phyloP scores from a whole-genome alignment of 1,284 basidiomycete genomes.

The Chalciporus piperatoides region DNA sequence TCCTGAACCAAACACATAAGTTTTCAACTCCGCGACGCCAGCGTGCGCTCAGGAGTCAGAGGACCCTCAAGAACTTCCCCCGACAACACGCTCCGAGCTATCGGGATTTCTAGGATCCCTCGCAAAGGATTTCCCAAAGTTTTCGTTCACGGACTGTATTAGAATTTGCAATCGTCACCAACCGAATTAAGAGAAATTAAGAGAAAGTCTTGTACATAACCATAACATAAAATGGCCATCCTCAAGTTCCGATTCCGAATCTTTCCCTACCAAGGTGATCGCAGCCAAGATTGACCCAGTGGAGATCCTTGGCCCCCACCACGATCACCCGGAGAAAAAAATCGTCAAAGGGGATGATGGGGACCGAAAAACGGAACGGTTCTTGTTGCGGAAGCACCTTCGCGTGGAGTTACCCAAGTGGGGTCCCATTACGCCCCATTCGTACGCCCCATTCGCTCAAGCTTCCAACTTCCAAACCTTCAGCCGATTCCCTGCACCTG shows the following conservation, averaged over 20 bases:
- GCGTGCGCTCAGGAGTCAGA: conserved; percentile 16
- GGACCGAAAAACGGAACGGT: conserved; percentile 6
- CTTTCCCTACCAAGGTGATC: conserved; percentile 3
- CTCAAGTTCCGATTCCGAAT: not conserved
- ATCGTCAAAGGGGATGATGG: not conserved
- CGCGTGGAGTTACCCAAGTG: not conserved
- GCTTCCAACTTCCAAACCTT: conserved; percentile 1
- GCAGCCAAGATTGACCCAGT: not conserved
- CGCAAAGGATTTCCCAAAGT: not conserved
- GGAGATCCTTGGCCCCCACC: conserved; percentile 10
- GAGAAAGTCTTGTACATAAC: conserved; percentile 19
- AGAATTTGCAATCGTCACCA: not conserved
- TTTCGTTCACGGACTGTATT: not conserved
- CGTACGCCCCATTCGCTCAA: conserved; percentile 6
- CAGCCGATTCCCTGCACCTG: conserved; percentile 10
- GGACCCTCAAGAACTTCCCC: too few species aligned
- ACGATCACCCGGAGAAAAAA: conserved; percentile 15
- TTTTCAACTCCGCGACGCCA: conserved; percentile 33
- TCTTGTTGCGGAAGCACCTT: conserved; percentile 2
- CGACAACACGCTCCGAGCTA: not conserved
- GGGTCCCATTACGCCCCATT: conserved; percentile 4
- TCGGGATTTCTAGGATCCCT: not conserved
- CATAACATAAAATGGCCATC: conserved; percentile 5
- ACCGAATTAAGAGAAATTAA: not conserved
- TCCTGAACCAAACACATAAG: not conserved